These are phyloP conservation scores for Erodium texanum DNA, from an alignment of 441 rosid genomes.

Conservation along the genomic window DNA sequence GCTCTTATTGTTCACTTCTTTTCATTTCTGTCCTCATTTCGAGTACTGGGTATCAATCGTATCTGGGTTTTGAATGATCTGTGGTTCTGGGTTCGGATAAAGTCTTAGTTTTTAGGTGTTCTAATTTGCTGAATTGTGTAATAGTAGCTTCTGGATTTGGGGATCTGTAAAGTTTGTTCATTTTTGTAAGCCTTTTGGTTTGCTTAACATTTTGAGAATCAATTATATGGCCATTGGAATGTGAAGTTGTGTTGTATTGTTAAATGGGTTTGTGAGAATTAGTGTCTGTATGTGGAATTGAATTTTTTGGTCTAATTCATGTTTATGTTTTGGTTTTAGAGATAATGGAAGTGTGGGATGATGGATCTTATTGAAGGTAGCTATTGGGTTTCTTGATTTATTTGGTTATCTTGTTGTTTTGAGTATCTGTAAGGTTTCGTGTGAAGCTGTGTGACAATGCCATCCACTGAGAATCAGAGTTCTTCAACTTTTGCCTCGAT, in stretches of 20 bases:
- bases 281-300: neutral
- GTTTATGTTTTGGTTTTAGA: neutral
- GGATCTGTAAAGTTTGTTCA: neutral
- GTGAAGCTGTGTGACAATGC: constrained; percentile 18
- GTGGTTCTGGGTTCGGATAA: constrained; percentile 7
- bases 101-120: neutral
- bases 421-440: neutral
- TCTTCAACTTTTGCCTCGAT: constrained; percentile 21
- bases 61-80: neutral
- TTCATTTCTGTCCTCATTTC: neutral
- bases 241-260: neutral
- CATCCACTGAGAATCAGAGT: constrained; percentile 19
- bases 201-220: neutral
- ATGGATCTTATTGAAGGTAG: neutral
- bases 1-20: neutral
- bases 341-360: neutral
- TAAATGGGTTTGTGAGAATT: neutral
- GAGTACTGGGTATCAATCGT: neutral
- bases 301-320: neutral
- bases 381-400: constrained; percentile 7
- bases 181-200: neutral
- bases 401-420: neutral
- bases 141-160: neutral
- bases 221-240: neutral
- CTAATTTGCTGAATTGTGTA: constrained; percentile 1